These are phyloP conservation scores for Phytophthora hibernalis DNA, from an alignment of 352 stramenopile species.

Conservation along the genomic window DNA sequence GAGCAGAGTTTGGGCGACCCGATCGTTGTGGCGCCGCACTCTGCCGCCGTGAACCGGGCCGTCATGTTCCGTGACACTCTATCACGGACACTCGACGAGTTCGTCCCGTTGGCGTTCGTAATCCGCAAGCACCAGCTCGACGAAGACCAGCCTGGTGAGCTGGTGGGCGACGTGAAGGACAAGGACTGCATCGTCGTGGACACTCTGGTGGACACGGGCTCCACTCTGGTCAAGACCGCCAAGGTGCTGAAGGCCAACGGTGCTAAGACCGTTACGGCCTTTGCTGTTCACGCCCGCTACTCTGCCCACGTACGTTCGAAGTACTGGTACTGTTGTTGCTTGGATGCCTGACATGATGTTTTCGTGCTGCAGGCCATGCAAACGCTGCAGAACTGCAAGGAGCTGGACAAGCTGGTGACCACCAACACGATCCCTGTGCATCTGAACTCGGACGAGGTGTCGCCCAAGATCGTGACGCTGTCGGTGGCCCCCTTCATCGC, in stretches of 20 bases:
- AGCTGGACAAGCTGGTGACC: conserved; percentile 85
- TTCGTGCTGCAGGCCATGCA: conserved; percentile 49
- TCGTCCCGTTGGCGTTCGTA: conserved; percentile 82
- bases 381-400: conserved; percentile 70
- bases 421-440: conserved; percentile 85
- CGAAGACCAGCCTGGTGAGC: conserved; percentile 67
- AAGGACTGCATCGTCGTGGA: conserved; percentile 91
- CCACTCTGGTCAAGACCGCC: conserved; percentile 83
- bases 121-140: conserved; percentile 87
- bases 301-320: conserved; percentile 65
- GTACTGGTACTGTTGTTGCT: conserved; percentile 4
- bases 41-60: conserved; percentile 77
- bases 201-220: conserved; percentile 88
- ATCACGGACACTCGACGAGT: conserved; percentile 77
- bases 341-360: neutral
- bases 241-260: conserved; percentile 83
- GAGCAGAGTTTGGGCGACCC: conserved; percentile 73
- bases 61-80: conserved; percentile 86
- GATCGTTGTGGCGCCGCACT: conserved; percentile 86
- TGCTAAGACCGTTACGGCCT: conserved; percentile 81
- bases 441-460: conserved; percentile 34
- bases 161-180: conserved; percentile 80
- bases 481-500: conserved; percentile 89
- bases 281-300: conserved; percentile 87
- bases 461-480: conserved; percentile 84